Conservation (phyloP, 75 land plant genomes). For the Cryptomeria japonica region DNA sequence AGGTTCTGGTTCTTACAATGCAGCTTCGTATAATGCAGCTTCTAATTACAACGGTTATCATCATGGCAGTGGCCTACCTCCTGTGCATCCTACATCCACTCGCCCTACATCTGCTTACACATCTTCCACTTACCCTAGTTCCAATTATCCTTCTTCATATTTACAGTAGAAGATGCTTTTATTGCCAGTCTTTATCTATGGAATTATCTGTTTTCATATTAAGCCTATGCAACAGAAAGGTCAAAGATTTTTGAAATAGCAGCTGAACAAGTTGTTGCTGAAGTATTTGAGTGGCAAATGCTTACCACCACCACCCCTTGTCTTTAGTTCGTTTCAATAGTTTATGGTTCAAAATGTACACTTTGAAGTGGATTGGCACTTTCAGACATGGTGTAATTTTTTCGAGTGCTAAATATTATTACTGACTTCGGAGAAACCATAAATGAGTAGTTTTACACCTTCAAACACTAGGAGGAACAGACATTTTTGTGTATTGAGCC, state of each 20-base stretch:
- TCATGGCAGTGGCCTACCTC: slow-evolving; percentile 3
- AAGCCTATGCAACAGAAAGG: background rate
- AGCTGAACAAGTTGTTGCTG: background rate
- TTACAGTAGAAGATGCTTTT: background rate
- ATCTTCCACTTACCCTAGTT: background rate
- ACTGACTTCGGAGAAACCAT: background rate
- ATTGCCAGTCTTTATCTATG: background rate
- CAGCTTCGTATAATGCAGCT: background rate
- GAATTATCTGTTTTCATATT: background rate
- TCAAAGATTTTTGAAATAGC: background rate
- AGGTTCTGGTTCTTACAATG: slow-evolving; percentile 9
- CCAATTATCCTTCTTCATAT: slow-evolving; percentile 8
- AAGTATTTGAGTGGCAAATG: background rate
- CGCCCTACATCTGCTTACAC: background rate
- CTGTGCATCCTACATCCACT: background rate
- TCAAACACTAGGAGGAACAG: background rate
- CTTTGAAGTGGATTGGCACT: background rate
- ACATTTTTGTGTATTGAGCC: background rate
- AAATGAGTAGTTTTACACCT: background rate
- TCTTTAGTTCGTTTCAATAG: background rate
- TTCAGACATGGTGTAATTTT: background rate
- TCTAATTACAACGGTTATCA: slow-evolving; percentile 9
- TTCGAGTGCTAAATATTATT: background rate
- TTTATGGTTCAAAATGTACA: background rate
- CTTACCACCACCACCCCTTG: background rate